Evolutionary conservation across 305 asterid genomes (phyloP), one percentile per base, ranked within the genome.

Genomic region (Solanum aculeatissimum): DNA sequence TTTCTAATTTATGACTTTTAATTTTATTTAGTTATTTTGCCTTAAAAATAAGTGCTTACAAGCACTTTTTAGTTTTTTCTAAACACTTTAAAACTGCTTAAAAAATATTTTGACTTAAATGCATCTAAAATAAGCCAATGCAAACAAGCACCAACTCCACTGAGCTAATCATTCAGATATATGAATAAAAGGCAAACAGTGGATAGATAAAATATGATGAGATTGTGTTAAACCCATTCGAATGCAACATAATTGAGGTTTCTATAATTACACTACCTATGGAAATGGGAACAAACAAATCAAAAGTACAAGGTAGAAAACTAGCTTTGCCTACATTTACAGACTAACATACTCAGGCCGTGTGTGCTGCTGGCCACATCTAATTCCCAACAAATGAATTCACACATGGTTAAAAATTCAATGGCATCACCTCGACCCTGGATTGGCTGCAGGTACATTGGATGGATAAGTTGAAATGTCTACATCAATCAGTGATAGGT

Each of bases 401-500:
- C 87, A 85, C 87, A 80, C 82, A 18, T 18, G 66, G 19, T 18
- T 78, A 65, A 53, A 77, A 29, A 29, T 29, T 54, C 82, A 51
- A 29, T 51, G 45, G 74, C 88, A 84, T 91, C 89, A 89, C 74
- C 82, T 88, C 18, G 88, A 90, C 77, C 88, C 86, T 82, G 90
- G 89, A 57, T 83, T 83, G 81, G 91, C 89, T 83, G 91, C 83
- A 86, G 91, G 92, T 69, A 88, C 91, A 15, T 89, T 85, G 32
- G 89, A 70, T 43, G 97, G 89, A 86, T 91, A 85, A 84, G 32
- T 89, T 58, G 94, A 91, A 85, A 93, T 88, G 88, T 94, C 96
- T 45, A 92, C 85, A 83, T 94, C 96, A 71, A 94, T 92, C 43
- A 92, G 93, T 25, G 92, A 86, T 49, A 92, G 83, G 84, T 92